phyloP scores from a whole-genome alignment of 2,329 filamentous ascomycete species.

The Fusarium staphyleae region DNA sequence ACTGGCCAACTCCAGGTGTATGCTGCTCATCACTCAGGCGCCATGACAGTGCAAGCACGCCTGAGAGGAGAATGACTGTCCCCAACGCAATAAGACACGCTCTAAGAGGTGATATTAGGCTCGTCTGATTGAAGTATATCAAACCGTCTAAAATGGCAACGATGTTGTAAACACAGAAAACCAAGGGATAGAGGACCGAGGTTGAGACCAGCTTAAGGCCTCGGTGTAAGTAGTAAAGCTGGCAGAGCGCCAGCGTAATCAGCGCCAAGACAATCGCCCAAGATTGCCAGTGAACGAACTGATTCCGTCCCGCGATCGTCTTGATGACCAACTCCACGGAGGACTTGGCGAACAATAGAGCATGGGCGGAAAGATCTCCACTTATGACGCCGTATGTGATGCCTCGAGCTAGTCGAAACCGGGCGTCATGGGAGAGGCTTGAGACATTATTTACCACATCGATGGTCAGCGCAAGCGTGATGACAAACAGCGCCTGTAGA shows the following conservation, averaged over 20 bases:
- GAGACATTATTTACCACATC: conserved; percentile 62
- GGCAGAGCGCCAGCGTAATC: conserved; percentile 80
- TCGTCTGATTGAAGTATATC: conserved; percentile 93
- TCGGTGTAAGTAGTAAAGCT: conserved; percentile 94
- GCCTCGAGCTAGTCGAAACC: conserved; percentile 78
- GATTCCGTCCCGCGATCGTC: conserved; percentile 86
- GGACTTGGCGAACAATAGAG: conserved; percentile 91
- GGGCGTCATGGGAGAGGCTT: conserved; percentile 64
- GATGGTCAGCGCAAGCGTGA: conserved; percentile 69
- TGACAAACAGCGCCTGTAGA: conserved; percentile 75
- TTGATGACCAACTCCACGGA: conserved; percentile 91
- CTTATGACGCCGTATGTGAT: conserved; percentile 89
- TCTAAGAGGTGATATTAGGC: conserved; percentile 76
- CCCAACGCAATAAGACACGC: conserved; percentile 85
- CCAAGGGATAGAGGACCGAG: conserved; percentile 92
- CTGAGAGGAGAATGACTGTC: conserved; percentile 82
- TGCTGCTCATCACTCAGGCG: conserved; percentile 81
- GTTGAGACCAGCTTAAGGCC: conserved; percentile 95
- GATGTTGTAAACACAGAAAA: conserved; percentile 99
- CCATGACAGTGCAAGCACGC: conserved; percentile 93
- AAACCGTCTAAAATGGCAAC: conserved; percentile 96
- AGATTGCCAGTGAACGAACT: conserved; percentile 94
- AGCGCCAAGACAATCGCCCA: conserved; percentile 90
- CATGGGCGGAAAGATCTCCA: conserved; percentile 92
- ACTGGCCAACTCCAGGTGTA: conserved; percentile 66